These are phyloP conservation scores for Aspergillus luchuensis DNA, from an alignment of 2,329 filamentous ascomycete species.

Conservation along the genomic window DNA sequence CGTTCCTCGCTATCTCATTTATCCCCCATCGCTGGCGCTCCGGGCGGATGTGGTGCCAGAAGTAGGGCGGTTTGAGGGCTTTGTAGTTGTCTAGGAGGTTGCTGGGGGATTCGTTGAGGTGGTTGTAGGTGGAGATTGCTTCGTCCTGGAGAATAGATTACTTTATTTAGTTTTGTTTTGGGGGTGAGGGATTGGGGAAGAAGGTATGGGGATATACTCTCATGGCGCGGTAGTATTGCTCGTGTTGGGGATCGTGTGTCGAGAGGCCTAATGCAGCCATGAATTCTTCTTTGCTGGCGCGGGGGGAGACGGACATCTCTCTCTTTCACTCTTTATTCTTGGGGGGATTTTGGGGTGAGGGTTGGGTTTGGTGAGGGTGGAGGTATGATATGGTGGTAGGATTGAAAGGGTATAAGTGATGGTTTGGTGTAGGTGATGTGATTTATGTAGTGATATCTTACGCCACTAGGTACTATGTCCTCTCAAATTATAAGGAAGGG, in stretches of 20 bases:
- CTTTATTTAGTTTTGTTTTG: no score
- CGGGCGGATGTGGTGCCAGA: slow-evolving; percentile 50
- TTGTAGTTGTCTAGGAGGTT: slow-evolving; percentile 45
- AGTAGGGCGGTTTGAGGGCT: slow-evolving; percentile 44
- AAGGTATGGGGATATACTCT: no score
- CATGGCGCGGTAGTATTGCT: slow-evolving; percentile 49
- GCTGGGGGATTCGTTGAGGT: slow-evolving; percentile 43
- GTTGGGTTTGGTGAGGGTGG: not conserved
- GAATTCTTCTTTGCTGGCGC: slow-evolving; percentile 50
- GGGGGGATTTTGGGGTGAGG: not conserved
- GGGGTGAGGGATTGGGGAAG: not conserved
- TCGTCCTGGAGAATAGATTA: slow-evolving; percentile 31
- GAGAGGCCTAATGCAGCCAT: slow-evolving; percentile 48
- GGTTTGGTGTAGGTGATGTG: no score
- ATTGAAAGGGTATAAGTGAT: no score
- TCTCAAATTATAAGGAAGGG: no score
- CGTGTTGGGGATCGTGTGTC: slow-evolving; percentile 45
- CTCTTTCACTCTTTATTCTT: not conserved
- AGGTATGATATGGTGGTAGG: no score
- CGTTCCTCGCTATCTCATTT: slow-evolving; percentile 46
- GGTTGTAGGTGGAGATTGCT: slow-evolving; percentile 47
- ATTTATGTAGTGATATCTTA: no score
- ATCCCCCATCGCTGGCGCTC: slow-evolving; percentile 47
- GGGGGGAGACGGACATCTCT: slow-evolving; percentile 39
- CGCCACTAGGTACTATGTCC: no score